phyloP scores from a whole-genome alignment of 2,329 filamentous ascomycete species.

The Zymoseptoria brevis region DNA sequence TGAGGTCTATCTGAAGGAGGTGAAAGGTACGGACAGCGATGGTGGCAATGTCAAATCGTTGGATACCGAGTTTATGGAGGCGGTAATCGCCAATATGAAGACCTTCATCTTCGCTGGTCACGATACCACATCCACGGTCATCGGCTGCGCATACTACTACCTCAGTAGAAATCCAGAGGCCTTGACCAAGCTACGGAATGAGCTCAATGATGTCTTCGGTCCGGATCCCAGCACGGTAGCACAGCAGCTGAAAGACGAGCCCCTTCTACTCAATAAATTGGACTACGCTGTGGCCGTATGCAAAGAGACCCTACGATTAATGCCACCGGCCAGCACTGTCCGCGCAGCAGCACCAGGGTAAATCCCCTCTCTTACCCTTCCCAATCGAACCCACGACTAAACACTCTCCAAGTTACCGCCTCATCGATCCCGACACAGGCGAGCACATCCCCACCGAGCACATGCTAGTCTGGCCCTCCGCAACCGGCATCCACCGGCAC shows the following conservation, averaged over 20 bases:
- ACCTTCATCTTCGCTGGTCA: constrained; percentile 38
- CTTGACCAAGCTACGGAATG: constrained; percentile 34
- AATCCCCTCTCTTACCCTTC: neutral
- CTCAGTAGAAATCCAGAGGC: constrained; percentile 30
- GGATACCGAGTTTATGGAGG: constrained; percentile 30
- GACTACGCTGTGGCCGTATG: constrained; percentile 46
- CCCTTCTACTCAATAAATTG: constrained; percentile 43
- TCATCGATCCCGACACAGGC: constrained; percentile 38
- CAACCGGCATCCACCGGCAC: constrained; percentile 32
- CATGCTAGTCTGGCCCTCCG: constrained; percentile 37
- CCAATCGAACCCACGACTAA: neutral
- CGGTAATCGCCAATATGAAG: constrained; percentile 32
- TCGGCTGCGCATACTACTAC: constrained; percentile 35
- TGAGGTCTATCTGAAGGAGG: constrained; percentile 34
- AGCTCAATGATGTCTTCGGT: constrained; percentile 48
- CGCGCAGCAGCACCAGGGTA: constrained; percentile 25
- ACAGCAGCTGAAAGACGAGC: constrained; percentile 35
- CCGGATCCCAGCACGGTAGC: constrained; percentile 30
- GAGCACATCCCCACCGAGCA: constrained; percentile 38
- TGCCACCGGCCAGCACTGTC: constrained; percentile 42
- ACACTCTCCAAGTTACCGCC: constrained; percentile 27
- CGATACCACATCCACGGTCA: constrained; percentile 34
- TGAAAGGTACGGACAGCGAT: constrained; percentile 17
- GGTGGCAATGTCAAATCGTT: constrained; percentile 24
- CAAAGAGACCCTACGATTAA: constrained; percentile 48